phyloP scores from a whole-genome alignment of 305 asterid species.

The Striga hermonthica region DNA sequence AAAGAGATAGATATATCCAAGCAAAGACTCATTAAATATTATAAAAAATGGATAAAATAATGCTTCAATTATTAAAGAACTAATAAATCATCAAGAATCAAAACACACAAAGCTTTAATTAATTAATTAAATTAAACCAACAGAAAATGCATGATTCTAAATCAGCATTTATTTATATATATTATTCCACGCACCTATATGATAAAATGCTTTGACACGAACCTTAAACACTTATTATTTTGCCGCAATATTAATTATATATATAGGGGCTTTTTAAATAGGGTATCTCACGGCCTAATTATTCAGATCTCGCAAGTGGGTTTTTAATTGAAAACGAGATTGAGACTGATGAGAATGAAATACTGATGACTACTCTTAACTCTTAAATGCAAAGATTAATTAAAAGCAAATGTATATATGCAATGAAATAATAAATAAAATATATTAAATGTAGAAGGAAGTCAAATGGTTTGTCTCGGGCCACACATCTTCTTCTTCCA shows the following conservation, averaged over 20 bases:
- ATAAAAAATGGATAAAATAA: no score
- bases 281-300: not conserved
- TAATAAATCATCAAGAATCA: no score
- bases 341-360: slow-evolving; percentile 19
- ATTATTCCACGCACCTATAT: no score
- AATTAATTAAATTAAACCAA: not conserved
- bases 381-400: not conserved
- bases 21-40: no score
- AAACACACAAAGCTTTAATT: not conserved
- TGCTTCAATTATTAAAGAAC: no score
- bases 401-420: not conserved
- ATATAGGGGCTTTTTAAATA: slow-evolving; percentile 4
- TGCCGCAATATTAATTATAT: not conserved
- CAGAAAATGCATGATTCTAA: not conserved
- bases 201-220: not conserved
- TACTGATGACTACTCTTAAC: slow-evolving; percentile 10
- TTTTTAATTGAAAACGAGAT: not conserved
- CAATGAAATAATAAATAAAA: not conserved
- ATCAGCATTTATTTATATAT: no score
- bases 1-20: no score
- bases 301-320: slow-evolving; percentile 30
- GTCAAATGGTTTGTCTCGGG: not conserved
- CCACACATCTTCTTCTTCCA: slow-evolving; percentile 6
- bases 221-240: not conserved
- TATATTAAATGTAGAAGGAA: not conserved